Base-by-base conservation (phyloP, 75 land plant genomes). In the Pinus tabuliformis region DNA sequence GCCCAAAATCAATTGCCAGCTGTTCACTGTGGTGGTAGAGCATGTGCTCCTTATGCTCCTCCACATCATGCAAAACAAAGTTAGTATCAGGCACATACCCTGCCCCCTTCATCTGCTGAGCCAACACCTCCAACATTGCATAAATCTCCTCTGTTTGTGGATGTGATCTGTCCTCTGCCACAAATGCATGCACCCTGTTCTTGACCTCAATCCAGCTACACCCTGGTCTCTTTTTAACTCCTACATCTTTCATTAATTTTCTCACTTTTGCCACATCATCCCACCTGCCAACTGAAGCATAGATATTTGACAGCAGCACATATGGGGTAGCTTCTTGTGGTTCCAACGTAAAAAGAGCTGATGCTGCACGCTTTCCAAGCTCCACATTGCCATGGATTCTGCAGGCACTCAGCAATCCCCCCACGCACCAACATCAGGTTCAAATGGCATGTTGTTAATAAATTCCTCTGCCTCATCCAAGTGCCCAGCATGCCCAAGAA, bases 251-350 rank as follows among this genome's bases (percentile, higher is more conserved):
- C 90, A 90, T 90, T 79, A 85, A 30, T 13, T 77, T 72, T 66
- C 92, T 85, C 2, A 90, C 56, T 3, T 13, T 66, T 58, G 70
- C 70, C 11, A 90, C 86, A 81, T 90, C 88, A 59, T 90, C 83
- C 92, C 92, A 90, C 77, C 83, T 83, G 30, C 86, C 83, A 17
- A 79, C 68, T 68, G 86, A 85, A 58, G 90, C 90, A 79, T 82
- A 92, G 58, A 92, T 83, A 78, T 90, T 92, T 33, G 91, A 89
- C 26, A 92, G 84, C 30, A 81, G 79, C 1, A 88, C 89, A 84
- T 88, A 91, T 58, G 88, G 88, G 5, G 82, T 87, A 18, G 87
- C 87, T 83, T 86, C 86, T 73, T 86, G 83, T 56, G 90, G 90
- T 70, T 89, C 90, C 15, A 89, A 72, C 68, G 84, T 79, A 33